Base-by-base conservation (phyloP, 345 rosid genomes). In the Dovyalis caffra region DNA sequence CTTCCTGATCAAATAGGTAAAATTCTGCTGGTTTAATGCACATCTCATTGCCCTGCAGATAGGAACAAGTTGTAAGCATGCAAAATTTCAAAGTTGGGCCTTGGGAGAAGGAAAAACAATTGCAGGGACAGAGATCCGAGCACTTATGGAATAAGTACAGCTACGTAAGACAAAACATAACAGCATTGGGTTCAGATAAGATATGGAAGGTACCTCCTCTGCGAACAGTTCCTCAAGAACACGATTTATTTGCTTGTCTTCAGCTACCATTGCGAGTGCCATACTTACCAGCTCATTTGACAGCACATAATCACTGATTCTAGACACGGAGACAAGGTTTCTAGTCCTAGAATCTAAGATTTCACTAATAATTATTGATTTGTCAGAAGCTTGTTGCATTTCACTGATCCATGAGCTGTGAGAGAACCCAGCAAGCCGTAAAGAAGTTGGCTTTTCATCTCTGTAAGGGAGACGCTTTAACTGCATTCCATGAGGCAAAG, bases 191-290 rank as follows among this genome's bases (percentile, higher is more conserved):
- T 28, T 34, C 12, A 2, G 66, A 60, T 51, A 18, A 38, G 49
- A n/a, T 45, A 31, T 57, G 16, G 14, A 73, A 21, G 26, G 3
- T 91, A 92, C 96, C 90, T 94, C 85, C 80, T 90, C 96, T 1
- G 96, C 92, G 45, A 94, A 94, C 12, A 92, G 89, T 75, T 90
- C 97, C 83, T 94, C 93, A 0, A 92, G 91, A 67, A 92, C 98
- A 51, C 94, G 97, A 81, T 94, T 92, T 68, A 94, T 94, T 85
- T 94, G 97, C 81, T 90, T 90, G 88, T 94, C 96, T 73, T 92
- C 96, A 25, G 97, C 97, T 15, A 94, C 98, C 97, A 90, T 92
- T 10, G 97, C 98, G 25, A 94, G 85, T 63, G 97, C 98, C 97
- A 94, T 94, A 79, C 98, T 92, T 65, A 92, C 97, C 67, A 94